Conservation (phyloP, 495 filamentous ascomycete genomes). For the Tuber borchii region DNA sequence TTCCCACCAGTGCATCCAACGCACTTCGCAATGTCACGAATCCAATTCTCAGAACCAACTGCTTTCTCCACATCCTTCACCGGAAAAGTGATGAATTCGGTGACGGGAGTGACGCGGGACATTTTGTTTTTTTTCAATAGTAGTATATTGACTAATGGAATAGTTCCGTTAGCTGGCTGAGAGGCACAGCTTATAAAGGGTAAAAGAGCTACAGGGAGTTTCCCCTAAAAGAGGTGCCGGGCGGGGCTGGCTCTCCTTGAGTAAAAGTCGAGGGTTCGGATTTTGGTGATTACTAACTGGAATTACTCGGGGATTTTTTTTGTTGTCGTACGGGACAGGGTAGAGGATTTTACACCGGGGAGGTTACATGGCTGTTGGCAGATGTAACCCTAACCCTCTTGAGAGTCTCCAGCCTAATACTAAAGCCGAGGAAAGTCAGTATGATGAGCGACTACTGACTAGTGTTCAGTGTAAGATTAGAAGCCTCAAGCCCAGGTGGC, state of each 20-base stretch:
- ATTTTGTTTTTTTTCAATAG: background rate
- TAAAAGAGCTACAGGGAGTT: background rate
- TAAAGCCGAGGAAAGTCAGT: background rate
- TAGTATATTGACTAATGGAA: background rate
- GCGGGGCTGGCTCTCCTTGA: background rate
- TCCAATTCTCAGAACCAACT: slow-evolving; percentile 15
- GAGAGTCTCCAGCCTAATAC: background rate
- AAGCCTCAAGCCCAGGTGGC: background rate
- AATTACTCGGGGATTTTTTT: background rate
- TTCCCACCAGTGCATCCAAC: slow-evolving; percentile 6
- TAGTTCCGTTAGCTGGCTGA: background rate
- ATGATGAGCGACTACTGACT: background rate
- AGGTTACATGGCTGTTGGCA: background rate
- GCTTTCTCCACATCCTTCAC: slow-evolving; percentile 14
- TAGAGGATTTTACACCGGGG: background rate
- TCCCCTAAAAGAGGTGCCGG: background rate
- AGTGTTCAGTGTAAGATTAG: background rate
- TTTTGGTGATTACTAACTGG: background rate
- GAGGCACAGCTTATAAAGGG: background rate
- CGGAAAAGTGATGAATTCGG: slow-evolving; percentile 21
- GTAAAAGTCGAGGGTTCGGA: background rate
- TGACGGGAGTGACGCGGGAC: slow-evolving; percentile 7
- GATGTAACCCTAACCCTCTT: background rate
- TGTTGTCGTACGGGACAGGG: background rate
- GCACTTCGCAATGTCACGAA: slow-evolving; percentile 9